A percentile compares a stretch with the other conserved stretches of the same genome.
Evolutionary conservation across 208 protist genomes (phyloP).

Genomic region (Strigomonas galati): DNA sequence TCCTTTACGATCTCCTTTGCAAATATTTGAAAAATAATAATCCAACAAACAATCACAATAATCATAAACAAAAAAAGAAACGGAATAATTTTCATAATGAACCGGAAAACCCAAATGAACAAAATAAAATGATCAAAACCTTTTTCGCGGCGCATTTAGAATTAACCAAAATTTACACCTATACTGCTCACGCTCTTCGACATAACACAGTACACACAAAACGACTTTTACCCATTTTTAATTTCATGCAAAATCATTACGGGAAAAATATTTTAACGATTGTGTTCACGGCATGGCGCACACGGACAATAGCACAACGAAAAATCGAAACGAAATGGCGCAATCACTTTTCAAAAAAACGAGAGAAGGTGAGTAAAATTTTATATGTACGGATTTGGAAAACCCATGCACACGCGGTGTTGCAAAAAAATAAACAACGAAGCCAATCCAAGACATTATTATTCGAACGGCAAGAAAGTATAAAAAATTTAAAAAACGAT

Average conservation of each 20-base stretch:
- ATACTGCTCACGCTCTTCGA: background rate
- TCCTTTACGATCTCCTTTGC: too few relatives aligned
- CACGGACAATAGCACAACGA: background rate
- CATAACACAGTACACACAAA: background rate
- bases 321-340: background rate
- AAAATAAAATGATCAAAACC: too few relatives aligned
- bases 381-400: background rate
- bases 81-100: too few relatives aligned
- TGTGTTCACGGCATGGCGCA: background rate
- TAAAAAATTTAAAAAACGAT: background rate
- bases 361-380: background rate
- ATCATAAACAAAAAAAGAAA: background rate
- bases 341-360: background rate
- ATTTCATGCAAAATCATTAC: background rate
- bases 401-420: background rate
- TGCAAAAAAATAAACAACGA: too few relatives aligned
- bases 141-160: too few relatives aligned
- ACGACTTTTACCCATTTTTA: background rate
- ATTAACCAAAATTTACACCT: background rate
- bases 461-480: background rate
- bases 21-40: too few relatives aligned
- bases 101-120: too few relatives aligned
- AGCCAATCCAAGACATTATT: background rate
- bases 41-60: constrained; percentile 7
- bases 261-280: background rate